Evolutionary conservation across 2,329 filamentous ascomycete genomes (phyloP), one percentile per base, ranked within the genome.

Genomic region (Ilyonectria mors-panacis): DNA sequence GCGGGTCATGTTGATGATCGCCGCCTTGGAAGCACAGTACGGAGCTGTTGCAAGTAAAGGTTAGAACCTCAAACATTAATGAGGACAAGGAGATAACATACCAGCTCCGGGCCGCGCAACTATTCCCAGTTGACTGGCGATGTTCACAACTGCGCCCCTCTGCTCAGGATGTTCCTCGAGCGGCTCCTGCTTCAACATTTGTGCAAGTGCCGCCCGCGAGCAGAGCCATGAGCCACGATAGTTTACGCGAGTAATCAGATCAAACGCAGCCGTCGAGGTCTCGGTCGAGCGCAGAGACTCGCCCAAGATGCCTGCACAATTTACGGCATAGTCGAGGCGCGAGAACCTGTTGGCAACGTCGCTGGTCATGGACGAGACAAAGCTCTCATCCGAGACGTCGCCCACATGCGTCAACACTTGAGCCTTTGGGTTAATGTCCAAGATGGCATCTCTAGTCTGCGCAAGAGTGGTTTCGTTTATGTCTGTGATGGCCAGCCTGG

Each of bases 11-110:
- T 85, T 86, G 56, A 90, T 85, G 2, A 90, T 83, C 0, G 87
- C 88, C 15, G 87, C 84, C 68, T 90, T 91, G 4, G 86, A 88
- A 0, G 84, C 85, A 60, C 85, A 89, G 67, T 89, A 90, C 1
- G 86, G 82, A 10, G 86, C 86, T 87, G n/a, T 13, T 19, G 2
- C n/a, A 17, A 33, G 15, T 19, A n/a, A n/a, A 1, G 42, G 9
- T 37, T 7, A 39, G 8, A 2, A 56, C 28, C 26, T 19, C 3
- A 9, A 1, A 60, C 7, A 7, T 9, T 15, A 2, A 21, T n/a
- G 19, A 30, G 4, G 21, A 9, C 1, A 26, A 6, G 3, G 21
- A 23, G 17, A 37, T 1, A 2, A 62, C 70, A 26, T 56, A 73
- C 72, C 63, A 17, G 85, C 84, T 44, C 74, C 78, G 5, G 85